Base-by-base conservation (phyloP, 768 basidiomycete species). In the Lyophyllum atratum region DNA sequence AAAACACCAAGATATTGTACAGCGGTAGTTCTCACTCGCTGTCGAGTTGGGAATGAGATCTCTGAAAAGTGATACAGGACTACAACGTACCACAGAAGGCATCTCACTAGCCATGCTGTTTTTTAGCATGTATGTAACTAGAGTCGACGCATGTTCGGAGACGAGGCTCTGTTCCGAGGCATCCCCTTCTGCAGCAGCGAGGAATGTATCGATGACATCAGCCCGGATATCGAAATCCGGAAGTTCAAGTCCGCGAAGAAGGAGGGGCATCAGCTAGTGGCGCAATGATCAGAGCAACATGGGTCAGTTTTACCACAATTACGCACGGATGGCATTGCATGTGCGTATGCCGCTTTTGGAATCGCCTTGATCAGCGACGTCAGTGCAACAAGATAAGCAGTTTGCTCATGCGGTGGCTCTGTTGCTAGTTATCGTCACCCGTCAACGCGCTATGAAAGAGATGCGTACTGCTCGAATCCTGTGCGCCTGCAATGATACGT, bases 161-260 rank as follows among this genome's bases (percentile, higher is more conserved):
- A 97, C 69, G 19, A 80, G 63, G 39, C 65, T 75, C n/a, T 74
- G 65, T 28, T 80, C 78, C 21, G 75, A 71, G 10, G 83, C 75
- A 61, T 81, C 77, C 1, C 84, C 82, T 40, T 85, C 82, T 8
- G 91, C 85, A 6, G 92, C 85, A 1, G 85, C 80, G 9, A 85
- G 79, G 34, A 98, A 79, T 9, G 87, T 89, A 52, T 90, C 85
- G 54, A 98, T 90, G 48, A 95, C 87, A 72, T 89, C 87, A 15
- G 82, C 79, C 22, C 93, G 86, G 58, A 95, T 85, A 25, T 83
- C 79, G 9, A 82, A 71, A 68, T 93, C 87, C 3, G 87, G 84
- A 4, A 97, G 74, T 40, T 91, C 86, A 17, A 98, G 82, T 3
- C 93, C 90, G 15, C 90, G 90, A 42, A 99, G 74, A 4, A 99